A percentile compares a stretch with the other conserved stretches of the same genome.
phyloP scores from a whole-genome alignment of 805 yeast species.

The Cephaloascus fragrans region DNA sequence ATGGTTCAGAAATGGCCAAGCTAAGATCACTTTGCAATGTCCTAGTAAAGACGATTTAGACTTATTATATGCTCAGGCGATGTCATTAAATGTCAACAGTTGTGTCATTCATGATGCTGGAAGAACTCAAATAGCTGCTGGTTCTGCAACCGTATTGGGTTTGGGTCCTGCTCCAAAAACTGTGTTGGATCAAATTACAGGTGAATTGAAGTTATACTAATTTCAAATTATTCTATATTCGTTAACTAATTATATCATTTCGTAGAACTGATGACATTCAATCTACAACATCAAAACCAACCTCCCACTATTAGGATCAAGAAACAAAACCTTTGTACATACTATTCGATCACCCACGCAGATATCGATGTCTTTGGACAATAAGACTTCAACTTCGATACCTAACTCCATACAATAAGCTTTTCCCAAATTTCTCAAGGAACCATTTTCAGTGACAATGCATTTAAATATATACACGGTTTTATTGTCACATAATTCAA shows the following conservation, averaged over 20 bases:
- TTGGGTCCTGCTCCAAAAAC: conserved; percentile 92
- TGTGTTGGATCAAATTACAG: conserved; percentile 74
- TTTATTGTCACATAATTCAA: conserved; percentile 6
- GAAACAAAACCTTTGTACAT: conserved; percentile 32
- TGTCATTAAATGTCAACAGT: conserved; percentile 68
- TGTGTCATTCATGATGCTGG: conserved; percentile 93
- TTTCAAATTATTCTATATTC: conserved; percentile 3
- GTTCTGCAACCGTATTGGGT: conserved; percentile 93
- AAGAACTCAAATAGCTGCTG: conserved; percentile 92
- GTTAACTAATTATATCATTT: no score
- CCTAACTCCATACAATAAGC: conserved; percentile 41
- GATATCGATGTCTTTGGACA: conserved; percentile 9
- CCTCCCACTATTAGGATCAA: conserved; percentile 28
- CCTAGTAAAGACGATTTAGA: conserved; percentile 65
- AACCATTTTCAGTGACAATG: conserved; percentile 24
- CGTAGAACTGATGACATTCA: no score
- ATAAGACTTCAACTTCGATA: conserved; percentile 32
- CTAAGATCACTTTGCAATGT: conserved; percentile 81
- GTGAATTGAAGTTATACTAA: conserved; percentile 64
- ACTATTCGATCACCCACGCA: conserved; percentile 34
- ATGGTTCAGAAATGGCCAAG: conserved; percentile 86
- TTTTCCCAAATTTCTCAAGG: conserved; percentile 17
- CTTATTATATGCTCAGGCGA: conserved; percentile 68
- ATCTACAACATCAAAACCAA: conserved; percentile 26
- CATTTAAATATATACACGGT: conserved; percentile 27